Conservation (phyloP, 257 asterid genomes). For the Scutellaria barbata region DNA sequence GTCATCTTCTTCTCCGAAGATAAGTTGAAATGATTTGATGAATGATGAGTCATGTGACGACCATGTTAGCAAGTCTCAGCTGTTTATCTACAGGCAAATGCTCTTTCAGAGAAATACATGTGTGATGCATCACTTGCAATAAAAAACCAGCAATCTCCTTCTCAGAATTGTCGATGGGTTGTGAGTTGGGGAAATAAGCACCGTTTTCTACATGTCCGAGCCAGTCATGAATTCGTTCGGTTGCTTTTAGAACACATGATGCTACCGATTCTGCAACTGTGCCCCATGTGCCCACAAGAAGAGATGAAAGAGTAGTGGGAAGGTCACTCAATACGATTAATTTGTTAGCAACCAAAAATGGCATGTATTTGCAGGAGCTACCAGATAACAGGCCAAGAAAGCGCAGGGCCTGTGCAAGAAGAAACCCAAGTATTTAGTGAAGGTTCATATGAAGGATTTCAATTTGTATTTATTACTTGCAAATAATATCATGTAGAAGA, state of each 20-base stretch:
- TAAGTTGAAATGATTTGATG: too few relatives aligned
- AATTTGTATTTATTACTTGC: background rate
- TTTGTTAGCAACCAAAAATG: constrained; percentile 59
- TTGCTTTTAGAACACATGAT: constrained; percentile 54
- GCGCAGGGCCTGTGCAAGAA: constrained; percentile 64
- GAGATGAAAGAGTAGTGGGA: constrained; percentile 71
- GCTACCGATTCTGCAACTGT: constrained; percentile 66
- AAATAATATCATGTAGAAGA: constrained; percentile 1
- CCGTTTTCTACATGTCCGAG: constrained; percentile 31
- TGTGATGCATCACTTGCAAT: constrained; percentile 60
- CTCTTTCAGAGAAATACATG: constrained; percentile 61
- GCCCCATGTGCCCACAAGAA: constrained; percentile 57
- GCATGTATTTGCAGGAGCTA: constrained; percentile 77
- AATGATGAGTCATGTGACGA: constrained; percentile 2
- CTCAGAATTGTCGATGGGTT: constrained; percentile 59
- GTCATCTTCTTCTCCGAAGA: too few relatives aligned
- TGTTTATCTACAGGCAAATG: constrained; percentile 68
- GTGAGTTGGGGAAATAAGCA: constrained; percentile 37
- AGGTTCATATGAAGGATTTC: background rate
- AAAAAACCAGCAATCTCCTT: constrained; percentile 48
- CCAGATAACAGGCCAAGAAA: constrained; percentile 85
- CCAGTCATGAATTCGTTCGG: constrained; percentile 66
- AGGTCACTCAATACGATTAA: constrained; percentile 70
- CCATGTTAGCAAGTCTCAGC: constrained; percentile 79
- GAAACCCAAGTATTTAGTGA: constrained; percentile 4